Evolutionary conservation across 2,329 filamentous ascomycete species (phyloP).

Genomic region (Fusarium avenaceum): DNA sequence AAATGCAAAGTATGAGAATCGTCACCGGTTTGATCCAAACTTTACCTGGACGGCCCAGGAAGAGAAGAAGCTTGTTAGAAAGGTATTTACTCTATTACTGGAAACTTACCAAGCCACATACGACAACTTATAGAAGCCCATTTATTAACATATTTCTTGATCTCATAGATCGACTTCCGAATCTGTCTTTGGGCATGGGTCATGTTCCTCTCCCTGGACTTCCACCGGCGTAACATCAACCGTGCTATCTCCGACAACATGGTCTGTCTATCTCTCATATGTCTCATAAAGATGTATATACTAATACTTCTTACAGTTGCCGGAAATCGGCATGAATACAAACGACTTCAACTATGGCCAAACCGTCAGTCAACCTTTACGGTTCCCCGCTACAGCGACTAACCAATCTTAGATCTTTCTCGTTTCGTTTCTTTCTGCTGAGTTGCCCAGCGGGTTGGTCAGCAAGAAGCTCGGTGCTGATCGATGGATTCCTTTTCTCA

Average conservation of each 20-base stretch:
- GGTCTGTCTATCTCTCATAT: constrained; percentile 36
- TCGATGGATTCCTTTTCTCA: constrained; percentile 59
- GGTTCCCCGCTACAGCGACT: background rate
- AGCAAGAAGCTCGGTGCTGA: constrained; percentile 66
- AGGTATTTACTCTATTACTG: constrained; percentile 50
- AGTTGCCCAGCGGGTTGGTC: constrained; percentile 63
- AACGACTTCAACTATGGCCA: constrained; percentile 63
- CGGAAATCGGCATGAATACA: constrained; percentile 58
- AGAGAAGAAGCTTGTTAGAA: constrained; percentile 61
- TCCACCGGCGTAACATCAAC: constrained; percentile 63
- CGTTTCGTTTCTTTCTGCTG: constrained; percentile 61
- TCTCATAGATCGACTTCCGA: constrained; percentile 61
- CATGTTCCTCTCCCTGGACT: constrained; percentile 63
- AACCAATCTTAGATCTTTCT: constrained; percentile 57
- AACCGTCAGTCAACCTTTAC: constrained; percentile 47
- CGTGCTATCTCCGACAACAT: constrained; percentile 58
- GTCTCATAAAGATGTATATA: fast-evolving
- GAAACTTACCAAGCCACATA: no score
- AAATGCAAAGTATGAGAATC: constrained; percentile 69
- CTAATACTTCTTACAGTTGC: constrained; percentile 45
- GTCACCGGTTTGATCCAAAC: constrained; percentile 68
- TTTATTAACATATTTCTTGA: constrained; percentile 22
- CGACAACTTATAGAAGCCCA: fast-evolving
- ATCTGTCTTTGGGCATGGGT: constrained; percentile 59
- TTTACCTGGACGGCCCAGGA: constrained; percentile 62